Base-by-base conservation (phyloP, 2,329 filamentous ascomycete species). In the Fusarium hostae region DNA sequence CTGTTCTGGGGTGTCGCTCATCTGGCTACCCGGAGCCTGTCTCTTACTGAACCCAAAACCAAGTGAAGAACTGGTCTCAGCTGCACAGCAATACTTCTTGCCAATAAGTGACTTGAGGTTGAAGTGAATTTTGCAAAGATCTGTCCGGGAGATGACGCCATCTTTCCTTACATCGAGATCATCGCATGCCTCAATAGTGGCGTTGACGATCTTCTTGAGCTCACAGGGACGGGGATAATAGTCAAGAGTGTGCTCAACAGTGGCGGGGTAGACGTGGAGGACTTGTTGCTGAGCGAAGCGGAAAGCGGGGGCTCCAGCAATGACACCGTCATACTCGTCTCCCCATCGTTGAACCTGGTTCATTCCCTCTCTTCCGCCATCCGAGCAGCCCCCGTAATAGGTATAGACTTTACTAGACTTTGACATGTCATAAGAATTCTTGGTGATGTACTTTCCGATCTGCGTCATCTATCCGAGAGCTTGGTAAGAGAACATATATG, bases 361-460 rank as follows among this genome's bases (percentile, higher is more conserved):
- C 70, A 73, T 72, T 18, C 84, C 86, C 77, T 87, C 84, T 44
- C 86, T 82, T 2, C 85, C 83, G 16, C 84, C 84, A 37, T 84
- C 81, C 16, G 83, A 85, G 73, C 84, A 86, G 20, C 84, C 84
- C 69, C 82, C 78, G 77, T 86, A 89, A 78, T 89, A 88, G 22
- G 87, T 85, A 75, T 83, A 84, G 54, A 87, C 74, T 63, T 76
- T 71, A 13, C 41, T 61, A 3, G 51, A 47, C 10, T 9, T n/a
- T 1, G 40, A 28, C 26, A 61, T 20, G 22, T 2, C 26, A 20
- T 61, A 61, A 4, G 58, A 41, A 1, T 9, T 16, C 8, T 40
- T 61, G 13, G 41, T 24, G 20, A 61, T 22, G 8, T 58, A 9
- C 70, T 87, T 86, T 28, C 84, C 84, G 15, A 87, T 74, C 13